A percentile compares a stretch with the other conserved stretches of the same genome.
Evolutionary conservation across 2,329 filamentous ascomycete genomes (phyloP).

Genomic region (Phialophora macrospora): DNA sequence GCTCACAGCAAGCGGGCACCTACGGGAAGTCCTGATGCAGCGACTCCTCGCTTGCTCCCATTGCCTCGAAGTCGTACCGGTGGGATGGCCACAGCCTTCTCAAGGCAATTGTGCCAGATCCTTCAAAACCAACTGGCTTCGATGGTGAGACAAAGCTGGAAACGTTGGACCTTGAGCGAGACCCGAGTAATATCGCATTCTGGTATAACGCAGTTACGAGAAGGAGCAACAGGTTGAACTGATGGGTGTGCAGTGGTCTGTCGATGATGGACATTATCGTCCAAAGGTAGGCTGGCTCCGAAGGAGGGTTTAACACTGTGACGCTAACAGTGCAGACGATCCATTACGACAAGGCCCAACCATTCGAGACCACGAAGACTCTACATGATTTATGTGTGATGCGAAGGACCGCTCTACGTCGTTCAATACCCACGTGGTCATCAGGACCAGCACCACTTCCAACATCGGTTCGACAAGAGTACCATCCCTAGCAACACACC

Average conservation of each 20-base stretch:
- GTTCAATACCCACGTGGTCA: conserved; percentile 34
- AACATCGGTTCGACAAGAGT: neutral
- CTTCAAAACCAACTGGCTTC: too few relatives aligned
- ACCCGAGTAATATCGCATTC: too few relatives aligned
- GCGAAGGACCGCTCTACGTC: conserved; percentile 51
- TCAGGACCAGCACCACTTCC: neutral
- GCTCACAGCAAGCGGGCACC: too few relatives aligned
- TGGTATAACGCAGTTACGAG: too few relatives aligned
- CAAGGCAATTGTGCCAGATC: too few relatives aligned
- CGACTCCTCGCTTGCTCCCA: too few relatives aligned
- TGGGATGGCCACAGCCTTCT: too few relatives aligned
- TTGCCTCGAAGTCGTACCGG: too few relatives aligned
- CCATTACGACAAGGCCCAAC: conserved; percentile 27
- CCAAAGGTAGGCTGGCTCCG: conserved; percentile 21
- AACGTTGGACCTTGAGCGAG: too few relatives aligned
- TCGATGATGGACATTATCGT: conserved; percentile 84
- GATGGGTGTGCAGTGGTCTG: conserved; percentile 87
- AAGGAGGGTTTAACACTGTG: too few relatives aligned
- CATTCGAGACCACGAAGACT: conserved; percentile 27
- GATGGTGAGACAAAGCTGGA: too few relatives aligned
- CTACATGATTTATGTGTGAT: conserved; percentile 53
- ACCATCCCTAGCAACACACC: neutral
- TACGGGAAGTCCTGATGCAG: too few relatives aligned
- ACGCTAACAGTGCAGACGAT: conserved; percentile 19
- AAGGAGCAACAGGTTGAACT: conserved; percentile 65